Base-by-base conservation (phyloP, 2,329 filamentous ascomycete genomes). In the Aspergillus sp. region DNA sequence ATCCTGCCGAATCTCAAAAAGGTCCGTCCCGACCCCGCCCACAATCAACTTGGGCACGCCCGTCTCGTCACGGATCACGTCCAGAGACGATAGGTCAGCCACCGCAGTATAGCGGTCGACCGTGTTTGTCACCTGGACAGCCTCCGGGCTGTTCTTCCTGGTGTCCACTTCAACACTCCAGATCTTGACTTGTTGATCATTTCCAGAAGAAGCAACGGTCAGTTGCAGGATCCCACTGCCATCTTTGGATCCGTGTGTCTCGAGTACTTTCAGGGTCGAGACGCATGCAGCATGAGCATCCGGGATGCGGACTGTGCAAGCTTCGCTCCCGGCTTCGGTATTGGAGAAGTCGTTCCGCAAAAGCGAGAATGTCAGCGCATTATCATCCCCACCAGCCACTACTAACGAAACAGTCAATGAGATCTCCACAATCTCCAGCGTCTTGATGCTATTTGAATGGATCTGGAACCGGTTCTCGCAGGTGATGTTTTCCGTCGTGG, bases 321-420 rank as follows among this genome's bases (percentile, higher is more conserved):
- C 64, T 14, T 52, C 49, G n/a, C 49, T 54, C 14, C 48, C 56
- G 23, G 45, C 23, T 20, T 58, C 50, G n/a, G 48, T 14, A 4
- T 45, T 21, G 5, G 57, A 45, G 25, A 49, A 25, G 10, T 45
- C 42, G 3, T 64, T 62, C 14, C 47, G 60, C 23, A 79, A 60
- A 29, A 80, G 65, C 0, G 81, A 81, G 10, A 89, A 64, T 0
- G 82, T 86, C 0, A 97, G 70, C 3, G 88, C 87, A 56, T 94
- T 94, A 70, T 97, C 94, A 63, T 99, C 94, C 19, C 94, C 91
- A 21, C 89, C 91, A 0, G 90, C 91, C 4, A 89, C 69, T 16
- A 96, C 65, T 1, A 88, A 59, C 59, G 75, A 60, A 47, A 71
- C 58, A n/a, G 60, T 62, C 25, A 66, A 57, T 16, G 64, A 59